Evolutionary conservation across 73 alveolate species (phyloP).

Genomic region (Breviolum minutum): DNA sequence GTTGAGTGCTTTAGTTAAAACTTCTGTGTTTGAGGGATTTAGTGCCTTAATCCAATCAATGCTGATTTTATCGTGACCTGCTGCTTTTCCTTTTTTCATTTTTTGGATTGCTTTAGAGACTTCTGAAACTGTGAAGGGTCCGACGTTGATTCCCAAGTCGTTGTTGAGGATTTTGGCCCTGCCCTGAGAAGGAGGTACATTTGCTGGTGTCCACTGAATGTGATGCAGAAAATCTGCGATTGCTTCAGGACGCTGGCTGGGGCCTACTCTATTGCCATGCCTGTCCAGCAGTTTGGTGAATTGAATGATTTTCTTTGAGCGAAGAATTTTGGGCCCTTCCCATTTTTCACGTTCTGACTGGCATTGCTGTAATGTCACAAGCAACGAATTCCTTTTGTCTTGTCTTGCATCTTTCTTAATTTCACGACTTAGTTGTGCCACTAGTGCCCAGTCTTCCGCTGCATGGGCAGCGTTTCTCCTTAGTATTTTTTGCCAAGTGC

Average conservation of each 20-base stretch:
- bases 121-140: background rate
- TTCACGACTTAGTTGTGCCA: background rate
- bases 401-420: background rate
- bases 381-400: background rate
- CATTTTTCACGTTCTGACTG: background rate
- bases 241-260: background rate
- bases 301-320: background rate
- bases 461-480: background rate
- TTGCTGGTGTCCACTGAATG: conserved; percentile 10
- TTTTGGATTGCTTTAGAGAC: background rate
- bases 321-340: conserved; percentile 12
- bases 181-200: background rate
- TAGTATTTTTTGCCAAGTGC: background rate
- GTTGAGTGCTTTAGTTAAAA: background rate
- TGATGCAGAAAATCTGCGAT: no score
- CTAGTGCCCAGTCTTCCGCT: background rate
- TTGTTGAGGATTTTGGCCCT: background rate
- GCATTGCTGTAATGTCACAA: background rate
- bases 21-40: no score
- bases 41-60: background rate
- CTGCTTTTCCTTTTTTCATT: background rate
- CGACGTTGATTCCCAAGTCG: background rate
- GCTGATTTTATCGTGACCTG: background rate
- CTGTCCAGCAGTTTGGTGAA: background rate
- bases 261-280: background rate